Conservation (phyloP, 2,329 filamentous ascomycete species). For the Penicillium sp. region DNA sequence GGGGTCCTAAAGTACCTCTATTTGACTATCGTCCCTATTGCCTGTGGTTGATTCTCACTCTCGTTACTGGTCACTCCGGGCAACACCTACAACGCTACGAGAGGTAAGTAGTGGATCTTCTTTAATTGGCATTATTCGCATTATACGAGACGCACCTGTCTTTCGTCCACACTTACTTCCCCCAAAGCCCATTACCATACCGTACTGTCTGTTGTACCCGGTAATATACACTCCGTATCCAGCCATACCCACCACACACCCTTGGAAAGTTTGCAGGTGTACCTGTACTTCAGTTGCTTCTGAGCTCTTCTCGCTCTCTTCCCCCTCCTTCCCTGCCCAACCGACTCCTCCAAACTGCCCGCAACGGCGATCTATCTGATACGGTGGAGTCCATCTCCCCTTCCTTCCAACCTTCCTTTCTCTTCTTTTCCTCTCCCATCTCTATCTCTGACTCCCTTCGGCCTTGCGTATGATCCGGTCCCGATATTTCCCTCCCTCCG, state of each 20-base stretch:
- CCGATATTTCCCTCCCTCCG: conserved; percentile 11
- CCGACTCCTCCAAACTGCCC: conserved; percentile 8
- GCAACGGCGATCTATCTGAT: conserved; percentile 22
- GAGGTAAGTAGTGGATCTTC: background rate
- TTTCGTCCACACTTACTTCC: background rate
- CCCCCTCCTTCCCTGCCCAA: conserved; percentile 12
- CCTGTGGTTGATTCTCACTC: too few relatives aligned
- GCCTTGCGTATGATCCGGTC: conserved; percentile 1
- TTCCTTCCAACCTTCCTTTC: background rate
- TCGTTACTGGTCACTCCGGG: too few relatives aligned
- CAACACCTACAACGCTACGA: too few relatives aligned
- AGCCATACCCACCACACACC: background rate
- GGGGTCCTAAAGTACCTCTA: background rate
- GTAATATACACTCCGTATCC: background rate
- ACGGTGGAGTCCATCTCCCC: conserved; percentile 8
- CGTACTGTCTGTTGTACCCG: background rate
- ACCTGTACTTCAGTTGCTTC: background rate
- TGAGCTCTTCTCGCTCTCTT: background rate
- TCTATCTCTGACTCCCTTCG: background rate
- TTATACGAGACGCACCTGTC: too few relatives aligned
- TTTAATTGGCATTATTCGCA: background rate
- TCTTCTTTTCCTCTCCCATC: background rate
- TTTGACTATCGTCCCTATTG: background rate
- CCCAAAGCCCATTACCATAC: background rate
- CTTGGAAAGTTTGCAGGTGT: background rate